These are phyloP conservation scores for Rhodotorula sp. DNA, from an alignment of 1,284 basidiomycete species.

Conservation along the genomic window DNA sequence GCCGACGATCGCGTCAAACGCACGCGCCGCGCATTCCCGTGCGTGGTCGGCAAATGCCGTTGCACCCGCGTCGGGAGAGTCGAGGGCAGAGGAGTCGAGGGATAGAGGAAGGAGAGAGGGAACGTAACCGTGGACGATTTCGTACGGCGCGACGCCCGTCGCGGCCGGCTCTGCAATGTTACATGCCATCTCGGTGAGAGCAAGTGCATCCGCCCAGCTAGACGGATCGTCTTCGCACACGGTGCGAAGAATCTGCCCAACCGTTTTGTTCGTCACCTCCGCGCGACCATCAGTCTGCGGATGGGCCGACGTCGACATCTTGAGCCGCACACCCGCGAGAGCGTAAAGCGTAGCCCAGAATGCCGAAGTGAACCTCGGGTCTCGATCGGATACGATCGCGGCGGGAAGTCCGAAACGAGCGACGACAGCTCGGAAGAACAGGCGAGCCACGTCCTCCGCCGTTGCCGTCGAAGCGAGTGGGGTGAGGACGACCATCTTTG, in stretches of 20 bases:
- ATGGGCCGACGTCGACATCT: conserved; percentile 38
- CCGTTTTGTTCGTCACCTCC: too few relatives aligned
- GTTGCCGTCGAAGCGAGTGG: conserved; percentile 11
- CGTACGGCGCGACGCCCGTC: conserved; percentile 9
- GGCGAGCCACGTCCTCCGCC: not conserved
- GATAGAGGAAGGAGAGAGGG: conserved; percentile 5
- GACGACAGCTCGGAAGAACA: too few relatives aligned
- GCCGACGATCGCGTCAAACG: conserved; percentile 11
- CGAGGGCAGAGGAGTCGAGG: not conserved
- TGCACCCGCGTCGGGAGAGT: not conserved
- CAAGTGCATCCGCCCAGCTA: too few relatives aligned
- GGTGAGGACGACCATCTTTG: conserved; percentile 18
- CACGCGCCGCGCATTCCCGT: not conserved
- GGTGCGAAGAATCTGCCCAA: conserved; percentile 25
- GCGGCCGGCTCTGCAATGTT: conserved; percentile 6
- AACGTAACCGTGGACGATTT: conserved; percentile 12
- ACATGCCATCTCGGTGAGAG: conserved; percentile 9
- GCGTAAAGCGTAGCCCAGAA: conserved; percentile 53
- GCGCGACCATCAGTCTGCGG: too few relatives aligned
- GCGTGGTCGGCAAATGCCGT: not conserved
- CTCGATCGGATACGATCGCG: conserved; percentile 53
- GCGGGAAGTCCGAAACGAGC: conserved; percentile 44
- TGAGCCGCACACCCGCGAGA: conserved; percentile 49
- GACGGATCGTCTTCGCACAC: conserved; percentile 36
- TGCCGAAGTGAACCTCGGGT: conserved; percentile 52